Percentiles rank a stretch among this genome's conserved stretches.
Evolutionary conservation across 306 rosid species (phyloP).

Genomic region (Prunus mongolica): DNA sequence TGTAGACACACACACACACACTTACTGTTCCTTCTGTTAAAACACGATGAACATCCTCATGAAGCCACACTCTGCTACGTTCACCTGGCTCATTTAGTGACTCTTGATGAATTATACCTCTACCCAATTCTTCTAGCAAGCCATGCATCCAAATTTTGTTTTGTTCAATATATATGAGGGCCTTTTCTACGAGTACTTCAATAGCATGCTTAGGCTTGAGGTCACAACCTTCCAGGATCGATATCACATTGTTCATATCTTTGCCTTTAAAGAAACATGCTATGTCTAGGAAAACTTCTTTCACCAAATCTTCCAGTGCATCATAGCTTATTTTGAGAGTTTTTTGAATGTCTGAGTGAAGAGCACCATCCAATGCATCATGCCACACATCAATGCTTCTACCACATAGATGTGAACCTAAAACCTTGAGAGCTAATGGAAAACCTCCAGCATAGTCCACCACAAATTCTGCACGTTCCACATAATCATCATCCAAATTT

Average conservation of each 20-base stretch:
- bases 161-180: background rate
- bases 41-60: constrained; percentile 22
- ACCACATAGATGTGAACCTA: constrained; percentile 1
- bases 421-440: constrained; percentile 34
- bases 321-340: constrained; percentile 36
- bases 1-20: background rate
- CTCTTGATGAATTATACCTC: constrained; percentile 20
- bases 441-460: background rate
- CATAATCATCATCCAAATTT: background rate
- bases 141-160: constrained; percentile 31
- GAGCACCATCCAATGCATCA: constrained; percentile 3
- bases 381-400: constrained; percentile 25
- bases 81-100: constrained; percentile 7
- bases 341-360: constrained; percentile 18
- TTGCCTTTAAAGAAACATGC: constrained; percentile 35
- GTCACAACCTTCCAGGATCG: background rate
- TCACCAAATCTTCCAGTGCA: constrained; percentile 8
- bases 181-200: background rate
- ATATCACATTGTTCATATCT: constrained; percentile 10
- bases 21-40: background rate
- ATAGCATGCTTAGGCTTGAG: background rate
- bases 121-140: constrained; percentile 38
- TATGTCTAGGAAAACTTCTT: constrained; percentile 30
- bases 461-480: background rate
- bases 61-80: constrained; percentile 30